Base-by-base conservation (phyloP, 75 land plant genomes). In the Isoetes taiwanensis region DNA sequence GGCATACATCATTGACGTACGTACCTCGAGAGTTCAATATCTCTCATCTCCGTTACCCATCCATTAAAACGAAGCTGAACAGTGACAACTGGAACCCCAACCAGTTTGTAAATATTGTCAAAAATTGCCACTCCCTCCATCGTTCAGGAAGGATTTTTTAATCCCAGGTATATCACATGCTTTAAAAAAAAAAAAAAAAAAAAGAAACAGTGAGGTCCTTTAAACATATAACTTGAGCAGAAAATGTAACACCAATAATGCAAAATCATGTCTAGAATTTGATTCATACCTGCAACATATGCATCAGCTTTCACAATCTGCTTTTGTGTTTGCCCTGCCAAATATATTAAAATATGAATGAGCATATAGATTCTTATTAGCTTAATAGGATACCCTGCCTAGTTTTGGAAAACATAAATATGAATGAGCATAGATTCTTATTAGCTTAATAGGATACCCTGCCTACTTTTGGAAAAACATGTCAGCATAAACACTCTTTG, bases 151-250 rank as follows among this genome's bases (percentile, higher is more conserved):
- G 38, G 30, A 91, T 73, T 62, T 81, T 56, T 91, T 88, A 14
- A 91, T 91, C 55, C 98, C 98, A 48, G 98, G 98, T 23, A 91
- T 89, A 77, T 91, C 98, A 79, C 94, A 87, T 33, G 98, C 98
- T 91, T 75, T 42, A 25, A 59, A 41, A 25, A 81, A 9, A 63
- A 3, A 30, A 54, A 30, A 12, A 63, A 33, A 61, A 46, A 25
- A 61, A 17, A 19, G 28, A 3, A 19, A 28, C 23, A 6, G 23
- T 46, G n/a, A 4, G n/a, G 5, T 6, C 17, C 5, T 4, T 24
- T n/a, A 46, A n/a, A 6, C 17, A 6, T 6, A 6, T 17, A 46
- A n/a, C 4, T 46, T n/a, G 2, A 28, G 19, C 27, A 0, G 31
- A 41, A 40, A 28, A 52, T 41, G 46, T 33, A 19, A 43, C n/a